These are phyloP conservation scores for Talaromyces marneffei DNA, from an alignment of 2,329 filamentous ascomycete genomes.

Conservation along the genomic window DNA sequence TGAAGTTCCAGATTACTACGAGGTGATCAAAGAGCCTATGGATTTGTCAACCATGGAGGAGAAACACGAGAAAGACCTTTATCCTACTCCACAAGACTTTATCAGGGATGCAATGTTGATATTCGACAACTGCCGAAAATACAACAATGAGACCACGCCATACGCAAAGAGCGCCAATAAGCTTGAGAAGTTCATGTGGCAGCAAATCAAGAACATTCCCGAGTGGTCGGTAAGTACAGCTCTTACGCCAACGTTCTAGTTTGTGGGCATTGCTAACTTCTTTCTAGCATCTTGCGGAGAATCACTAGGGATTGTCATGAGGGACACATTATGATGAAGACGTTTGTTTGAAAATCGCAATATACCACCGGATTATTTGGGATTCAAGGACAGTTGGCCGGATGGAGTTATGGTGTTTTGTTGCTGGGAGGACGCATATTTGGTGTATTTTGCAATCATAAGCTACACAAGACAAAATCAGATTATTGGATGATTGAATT, in stretches of 20 bases:
- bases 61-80: conserved; percentile 89
- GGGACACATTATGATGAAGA: not conserved
- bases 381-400: not conserved
- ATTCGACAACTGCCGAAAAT: conserved; percentile 90
- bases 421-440: not conserved
- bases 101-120: conserved; percentile 81
- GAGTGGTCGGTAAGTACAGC: conserved; percentile 67
- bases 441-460: not conserved
- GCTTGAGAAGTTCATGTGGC: conserved; percentile 92
- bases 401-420: not conserved
- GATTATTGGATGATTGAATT: no score
- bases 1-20: conserved; percentile 97
- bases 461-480: no score
- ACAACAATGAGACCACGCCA: conserved; percentile 91
- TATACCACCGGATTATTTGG: conserved; percentile 2
- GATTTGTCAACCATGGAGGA: conserved; percentile 92
- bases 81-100: conserved; percentile 87
- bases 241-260: not conserved
- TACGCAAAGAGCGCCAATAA: conserved; percentile 95
- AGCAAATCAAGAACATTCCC: conserved; percentile 81
- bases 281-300: conserved; percentile 36
- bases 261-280: conserved; percentile 12
- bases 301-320: conserved; percentile 8
- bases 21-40: conserved; percentile 97
- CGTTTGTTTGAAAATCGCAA: conserved; percentile 1